Conservation (phyloP, 1,139 yeast genomes). For the Protomyces pachydermus region DNA sequence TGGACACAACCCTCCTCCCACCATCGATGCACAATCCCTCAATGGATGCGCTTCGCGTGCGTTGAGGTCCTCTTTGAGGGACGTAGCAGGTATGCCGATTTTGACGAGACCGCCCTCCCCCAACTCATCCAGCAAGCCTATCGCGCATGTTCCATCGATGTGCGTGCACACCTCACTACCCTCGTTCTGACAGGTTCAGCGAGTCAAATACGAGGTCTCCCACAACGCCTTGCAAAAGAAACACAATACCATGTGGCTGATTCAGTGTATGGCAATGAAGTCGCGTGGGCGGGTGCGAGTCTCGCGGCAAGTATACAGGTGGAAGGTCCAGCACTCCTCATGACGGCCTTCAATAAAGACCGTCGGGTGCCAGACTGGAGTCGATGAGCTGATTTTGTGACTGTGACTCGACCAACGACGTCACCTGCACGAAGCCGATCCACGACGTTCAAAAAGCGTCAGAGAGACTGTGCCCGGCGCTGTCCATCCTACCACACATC, state of each 20-base stretch:
- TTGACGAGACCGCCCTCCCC: conserved; percentile 23
- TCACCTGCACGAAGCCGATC: no score
- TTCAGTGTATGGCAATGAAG: not conserved
- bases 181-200: conserved; percentile 22
- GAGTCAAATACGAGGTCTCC: conserved; percentile 21
- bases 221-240: conserved; percentile 17
- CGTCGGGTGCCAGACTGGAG: conserved; percentile 25
- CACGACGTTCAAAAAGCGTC: no score
- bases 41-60: conserved; percentile 23
- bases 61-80: conserved; percentile 25
- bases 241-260: conserved; percentile 1
- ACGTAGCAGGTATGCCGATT: conserved; percentile 20
- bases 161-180: conserved; percentile 5
- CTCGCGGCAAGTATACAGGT: conserved; percentile 1
- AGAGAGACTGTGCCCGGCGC: no score
- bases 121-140: conserved; percentile 2
- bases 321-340: conserved; percentile 4
- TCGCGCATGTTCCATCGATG: conserved; percentile 16
- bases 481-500: not conserved
- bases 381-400: not conserved
- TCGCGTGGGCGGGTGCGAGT: conserved; percentile 21
- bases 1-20: conserved; percentile 24
- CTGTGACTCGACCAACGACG: not conserved
- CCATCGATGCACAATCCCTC: conserved; percentile 8
- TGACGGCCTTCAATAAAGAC: conserved; percentile 9